Base-by-base conservation (phyloP, 139 green algal species). In the Chlamydomonas sp. region DNA sequence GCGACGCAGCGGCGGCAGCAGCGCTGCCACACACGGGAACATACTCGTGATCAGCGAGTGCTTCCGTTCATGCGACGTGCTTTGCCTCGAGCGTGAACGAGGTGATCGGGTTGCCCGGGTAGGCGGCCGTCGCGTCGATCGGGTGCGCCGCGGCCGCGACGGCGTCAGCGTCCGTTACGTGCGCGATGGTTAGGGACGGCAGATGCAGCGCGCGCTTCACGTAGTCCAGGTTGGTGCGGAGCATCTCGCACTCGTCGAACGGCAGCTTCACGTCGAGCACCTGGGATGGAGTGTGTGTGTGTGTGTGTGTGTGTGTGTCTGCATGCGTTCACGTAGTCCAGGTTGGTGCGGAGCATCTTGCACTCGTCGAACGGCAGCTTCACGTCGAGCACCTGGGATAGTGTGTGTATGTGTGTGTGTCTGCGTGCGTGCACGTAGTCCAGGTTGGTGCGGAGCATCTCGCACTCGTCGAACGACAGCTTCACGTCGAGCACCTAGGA, bases 281-380 rank as follows among this genome's bases (percentile, higher is more conserved):
- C 80, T 83, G 72, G n/a, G 58, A 20, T 13, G 43, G 43, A 16
- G 43, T n/a, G n/a, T n/a, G n/a, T n/a, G n/a, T n/a, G n/a, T n/a
- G n/a, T n/a, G n/a, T n/a, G n/a, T n/a, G n/a, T n/a, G n/a, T n/a
- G n/a, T n/a, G n/a, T n/a, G n/a, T n/a, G n/a, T n/a, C n/a, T n/a
- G n/a, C n/a, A n/a, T n/a, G n/a, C n/a, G n/a, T 75, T 62, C 47
- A 98, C 63, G 75, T 93, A 96, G 1, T 73, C 70, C 33, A 75
- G 58, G 78, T 92, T 92, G 22, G 95, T 83, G 2, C 49, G 35
- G 10, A 97, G 69, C 72, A 96, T 47, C 8, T 58, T 59, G 26
- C 70, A 62, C 80, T 97, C 92, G 59, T 93, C 83, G 69, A 95
- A 96, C 0, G 88, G 83, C 64, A 93, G 76, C 68, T 76, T 83